These are phyloP conservation scores for Lablab purpureus DNA, from an alignment of 306 rosid species.

Conservation along the genomic window DNA sequence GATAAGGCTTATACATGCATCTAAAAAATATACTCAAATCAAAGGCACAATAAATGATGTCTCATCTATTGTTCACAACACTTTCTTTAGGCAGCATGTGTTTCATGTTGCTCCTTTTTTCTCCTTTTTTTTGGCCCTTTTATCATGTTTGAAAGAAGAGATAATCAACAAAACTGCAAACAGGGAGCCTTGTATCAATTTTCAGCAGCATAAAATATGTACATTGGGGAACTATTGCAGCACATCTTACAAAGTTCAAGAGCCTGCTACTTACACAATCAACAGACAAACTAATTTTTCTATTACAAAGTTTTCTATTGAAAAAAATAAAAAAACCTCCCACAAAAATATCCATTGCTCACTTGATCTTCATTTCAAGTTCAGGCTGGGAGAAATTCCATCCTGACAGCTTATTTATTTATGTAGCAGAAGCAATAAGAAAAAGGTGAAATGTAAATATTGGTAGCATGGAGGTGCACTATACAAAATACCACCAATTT, in stretches of 20 bases:
- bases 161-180: not conserved
- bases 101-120: not conserved
- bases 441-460: not conserved
- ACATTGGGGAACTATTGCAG: not conserved
- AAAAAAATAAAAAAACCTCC: not conserved
- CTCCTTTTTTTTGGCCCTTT: not conserved
- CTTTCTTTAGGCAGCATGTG: too few relatives aligned
- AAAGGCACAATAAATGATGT: too few relatives aligned
- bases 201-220: not conserved
- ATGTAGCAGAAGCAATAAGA: constrained; percentile 37
- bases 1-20: too few relatives aligned
- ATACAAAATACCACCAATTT: constrained; percentile 56
- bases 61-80: too few relatives aligned
- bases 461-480: constrained; percentile 44
- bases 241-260: not conserved
- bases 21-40: too few relatives aligned
- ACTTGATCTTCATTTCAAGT: not conserved
- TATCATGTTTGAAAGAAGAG: not conserved
- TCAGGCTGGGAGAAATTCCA: constrained; percentile 28
- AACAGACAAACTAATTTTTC: not conserved
- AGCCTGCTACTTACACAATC: not conserved
- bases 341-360: not conserved
- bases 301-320: not conserved
- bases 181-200: not conserved
- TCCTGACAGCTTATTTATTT: constrained; percentile 41